These are phyloP conservation scores for Torulaspora delbrueckii DNA, from an alignment of 805 yeast genomes.

Conservation along the genomic window DNA sequence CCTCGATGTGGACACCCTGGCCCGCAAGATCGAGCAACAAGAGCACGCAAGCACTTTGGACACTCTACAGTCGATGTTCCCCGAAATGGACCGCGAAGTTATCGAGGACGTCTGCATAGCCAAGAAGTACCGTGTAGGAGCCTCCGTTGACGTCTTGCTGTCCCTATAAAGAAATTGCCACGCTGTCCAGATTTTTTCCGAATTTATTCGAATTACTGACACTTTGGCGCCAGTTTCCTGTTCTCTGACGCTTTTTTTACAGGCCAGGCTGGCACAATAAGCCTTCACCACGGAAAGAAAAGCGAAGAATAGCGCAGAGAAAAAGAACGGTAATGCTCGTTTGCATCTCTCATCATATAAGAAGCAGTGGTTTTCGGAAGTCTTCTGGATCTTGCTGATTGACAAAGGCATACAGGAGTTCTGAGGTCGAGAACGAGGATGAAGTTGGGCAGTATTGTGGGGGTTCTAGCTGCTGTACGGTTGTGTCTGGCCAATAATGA, in stretches of 20 bases:
- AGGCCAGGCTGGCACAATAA: slow-evolving; percentile 4
- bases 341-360: background rate
- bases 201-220: background rate
- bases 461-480: background rate
- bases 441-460: background rate
- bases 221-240: background rate
- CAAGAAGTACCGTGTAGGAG: slow-evolving; percentile 63
- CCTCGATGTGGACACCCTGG: slow-evolving; percentile 27
- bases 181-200: background rate
- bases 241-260: background rate
- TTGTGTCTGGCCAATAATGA: background rate
- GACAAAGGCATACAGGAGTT: background rate
- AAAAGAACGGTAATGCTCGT: background rate
- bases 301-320: slow-evolving; percentile 4
- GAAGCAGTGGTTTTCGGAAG: background rate
- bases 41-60: slow-evolving; percentile 45
- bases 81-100: slow-evolving; percentile 61
- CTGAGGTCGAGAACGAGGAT: background rate
- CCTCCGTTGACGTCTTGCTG: slow-evolving; percentile 56
- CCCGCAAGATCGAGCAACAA: slow-evolving; percentile 37
- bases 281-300: slow-evolving; percentile 3
- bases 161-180: slow-evolving; percentile 16
- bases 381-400: too few species aligned
- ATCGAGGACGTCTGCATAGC: slow-evolving; percentile 64
- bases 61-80: slow-evolving; percentile 66